Base-by-base conservation (phyloP, 805 yeast genomes). In the Alloascoidea hylecoeti region DNA sequence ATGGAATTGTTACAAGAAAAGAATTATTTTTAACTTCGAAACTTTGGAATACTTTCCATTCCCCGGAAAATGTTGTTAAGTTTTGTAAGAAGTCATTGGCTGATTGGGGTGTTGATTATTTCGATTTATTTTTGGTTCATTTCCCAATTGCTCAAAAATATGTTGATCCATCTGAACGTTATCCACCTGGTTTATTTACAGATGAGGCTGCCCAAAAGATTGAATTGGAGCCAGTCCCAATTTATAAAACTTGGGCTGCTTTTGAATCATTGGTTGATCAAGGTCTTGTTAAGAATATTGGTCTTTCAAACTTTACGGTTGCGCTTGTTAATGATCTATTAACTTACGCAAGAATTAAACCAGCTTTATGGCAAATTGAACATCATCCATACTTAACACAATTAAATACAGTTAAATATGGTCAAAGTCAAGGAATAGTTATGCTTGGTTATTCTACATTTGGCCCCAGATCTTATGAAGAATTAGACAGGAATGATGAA, bases 1-100 rank as follows among this genome's bases (percentile, higher is more conserved):
- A 60, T 16, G 65, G 57, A 23, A 56, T 85, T 85, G 46, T 61
- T 19, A 52, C 60, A 55, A 71, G 92, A 57, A 81, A 77, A 44
- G 95, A 86, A 34, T 59, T 85, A 44, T 75, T 76, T 57, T 64
- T 86, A 49, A 80, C 83, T 39, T 78, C 94, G 41, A 85, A 85
- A 64, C 66, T 85, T 48, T 85, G 96, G 96, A 85, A 85, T 68
- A 70, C 64, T 48, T 84, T 55, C 70, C 96, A 85, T 60, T 44
- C 48, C 17, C 70, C 69, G 3, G 66, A 51, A 30, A 54, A 49
- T 23, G 78, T 75, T 2, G 53, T 77, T 28, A 64, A 70, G 18
- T 57, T 47, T 23, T 71, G 80, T 12, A 63, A 78, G 46, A 46
- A 57, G 42, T 64, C 62, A 41, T 61, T 78, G 42, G 75, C 96